These are phyloP conservation scores for Pseudogymnoascus sp. DNA, from an alignment of 2,329 filamentous ascomycete species.

Conservation along the genomic window DNA sequence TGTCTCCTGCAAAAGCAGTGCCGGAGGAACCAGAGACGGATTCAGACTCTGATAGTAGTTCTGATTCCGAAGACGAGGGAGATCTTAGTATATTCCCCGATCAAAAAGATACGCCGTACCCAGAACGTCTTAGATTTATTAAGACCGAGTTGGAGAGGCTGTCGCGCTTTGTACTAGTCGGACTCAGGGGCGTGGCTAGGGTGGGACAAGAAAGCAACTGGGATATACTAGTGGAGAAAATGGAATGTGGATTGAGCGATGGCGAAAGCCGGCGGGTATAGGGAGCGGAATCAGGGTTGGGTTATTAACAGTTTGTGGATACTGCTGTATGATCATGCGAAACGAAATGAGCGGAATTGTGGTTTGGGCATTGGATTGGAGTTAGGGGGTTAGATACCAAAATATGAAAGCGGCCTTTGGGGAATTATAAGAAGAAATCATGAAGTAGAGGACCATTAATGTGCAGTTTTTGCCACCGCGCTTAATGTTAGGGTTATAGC, in stretches of 20 bases:
- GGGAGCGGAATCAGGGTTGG: neutral
- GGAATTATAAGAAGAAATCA: neutral
- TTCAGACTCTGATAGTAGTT: conserved; percentile 25
- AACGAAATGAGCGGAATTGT: neutral
- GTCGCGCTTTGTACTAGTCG: conserved; percentile 63
- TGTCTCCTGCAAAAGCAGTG: conserved; percentile 17
- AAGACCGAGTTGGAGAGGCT: conserved; percentile 57
- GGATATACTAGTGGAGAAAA: conserved; percentile 74
- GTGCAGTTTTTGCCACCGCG: neutral
- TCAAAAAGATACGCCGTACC: conserved; percentile 36
- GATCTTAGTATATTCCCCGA: conserved; percentile 27
- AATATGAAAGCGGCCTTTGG: neutral
- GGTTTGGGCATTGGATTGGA: neutral
- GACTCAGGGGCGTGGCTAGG: conserved; percentile 66
- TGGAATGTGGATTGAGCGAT: conserved; percentile 47
- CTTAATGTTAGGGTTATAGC: neutral
- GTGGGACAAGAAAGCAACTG: conserved; percentile 66
- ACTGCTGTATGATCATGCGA: neutral
- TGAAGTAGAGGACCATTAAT: neutral
- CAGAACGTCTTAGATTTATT: conserved; percentile 48
- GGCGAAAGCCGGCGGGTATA: neutral
- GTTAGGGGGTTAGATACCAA: neutral
- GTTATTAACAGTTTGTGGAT: neutral
- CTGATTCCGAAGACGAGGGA: conserved; percentile 13
- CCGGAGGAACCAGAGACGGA: conserved; percentile 25